These are phyloP conservation scores for Kwoniella sp. DNA, from an alignment of 768 basidiomycete genomes.

Conservation along the genomic window DNA sequence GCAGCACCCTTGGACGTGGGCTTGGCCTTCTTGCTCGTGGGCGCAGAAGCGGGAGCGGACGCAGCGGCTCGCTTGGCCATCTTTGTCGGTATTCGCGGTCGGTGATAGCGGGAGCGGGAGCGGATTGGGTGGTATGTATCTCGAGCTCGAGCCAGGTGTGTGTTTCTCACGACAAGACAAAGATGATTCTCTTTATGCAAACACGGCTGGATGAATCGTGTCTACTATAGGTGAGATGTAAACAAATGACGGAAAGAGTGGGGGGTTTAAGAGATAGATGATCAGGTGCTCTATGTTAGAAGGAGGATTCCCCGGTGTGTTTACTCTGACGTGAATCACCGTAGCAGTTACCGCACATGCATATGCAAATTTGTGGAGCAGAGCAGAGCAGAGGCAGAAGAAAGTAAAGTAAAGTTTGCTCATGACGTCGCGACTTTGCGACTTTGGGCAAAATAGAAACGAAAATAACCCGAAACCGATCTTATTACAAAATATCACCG, in stretches of 20 bases:
- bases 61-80: slow-evolving; percentile 26
- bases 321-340: background rate
- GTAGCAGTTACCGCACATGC: no score
- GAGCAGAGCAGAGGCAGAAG: background rate
- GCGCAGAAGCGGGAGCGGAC: slow-evolving; percentile 21
- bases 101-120: background rate
- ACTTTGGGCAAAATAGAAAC: no score
- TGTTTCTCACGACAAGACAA: background rate
- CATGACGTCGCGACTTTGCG: background rate
- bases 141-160: background rate
- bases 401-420: background rate
- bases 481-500: background rate
- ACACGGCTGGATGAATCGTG: no score
- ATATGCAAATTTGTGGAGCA: slow-evolving; percentile 2
- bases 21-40: slow-evolving; percentile 29
- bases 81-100: background rate
- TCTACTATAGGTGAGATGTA: background rate
- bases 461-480: background rate
- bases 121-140: background rate
- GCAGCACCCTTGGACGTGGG: slow-evolving; percentile 21
- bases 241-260: background rate
- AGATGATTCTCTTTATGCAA: background rate
- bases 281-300: background rate
- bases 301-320: background rate
- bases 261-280: background rate